phyloP scores from a whole-genome alignment of 371 early-diverging fungal genomes.

The Smittium culicis region DNA sequence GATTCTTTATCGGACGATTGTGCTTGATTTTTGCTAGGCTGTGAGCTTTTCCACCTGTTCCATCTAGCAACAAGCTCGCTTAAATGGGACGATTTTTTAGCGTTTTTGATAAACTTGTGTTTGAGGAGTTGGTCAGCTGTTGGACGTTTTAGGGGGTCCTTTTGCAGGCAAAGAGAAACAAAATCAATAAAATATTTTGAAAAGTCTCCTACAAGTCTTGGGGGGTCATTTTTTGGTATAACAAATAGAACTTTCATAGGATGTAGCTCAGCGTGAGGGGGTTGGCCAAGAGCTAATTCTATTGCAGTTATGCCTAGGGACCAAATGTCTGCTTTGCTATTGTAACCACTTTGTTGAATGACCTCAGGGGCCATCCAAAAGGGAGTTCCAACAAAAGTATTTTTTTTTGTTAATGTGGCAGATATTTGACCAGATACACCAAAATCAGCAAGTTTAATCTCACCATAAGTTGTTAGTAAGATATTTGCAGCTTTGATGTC shows the following conservation, averaged over 20 bases:
- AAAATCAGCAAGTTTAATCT: slow-evolving; percentile 92
- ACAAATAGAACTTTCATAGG: slow-evolving; percentile 87
- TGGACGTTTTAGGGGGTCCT: slow-evolving; percentile 66
- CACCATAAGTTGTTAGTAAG: slow-evolving; percentile 26
- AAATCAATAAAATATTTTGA: slow-evolving; percentile 84
- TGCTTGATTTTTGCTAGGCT: slow-evolving; percentile 19
- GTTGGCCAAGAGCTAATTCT: slow-evolving; percentile 85
- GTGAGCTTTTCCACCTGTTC: slow-evolving; percentile 43
- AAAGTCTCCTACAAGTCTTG: slow-evolving; percentile 59
- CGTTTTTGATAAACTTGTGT: slow-evolving; percentile 72
- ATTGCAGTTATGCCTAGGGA: slow-evolving; percentile 95
- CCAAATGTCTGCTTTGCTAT: slow-evolving; percentile 98
- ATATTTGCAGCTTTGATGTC: slow-evolving; percentile 53
- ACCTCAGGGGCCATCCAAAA: slow-evolving; percentile 99
- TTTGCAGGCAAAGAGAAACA: slow-evolving; percentile 70
- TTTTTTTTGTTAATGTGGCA: slow-evolving; percentile 82
- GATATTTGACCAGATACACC: slow-evolving; percentile 95
- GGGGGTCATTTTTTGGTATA: slow-evolving; percentile 85
- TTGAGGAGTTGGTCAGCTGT: slow-evolving; percentile 79
- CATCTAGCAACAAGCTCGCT: slow-evolving; percentile 73
- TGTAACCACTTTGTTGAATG: slow-evolving; percentile 88
- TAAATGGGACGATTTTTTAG: slow-evolving; percentile 64
- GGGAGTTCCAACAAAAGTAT: slow-evolving; percentile 97
- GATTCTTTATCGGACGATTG: slow-evolving; percentile 14
- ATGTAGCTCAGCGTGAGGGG: slow-evolving; percentile 83